These are phyloP conservation scores for Penicillium lagena DNA, from an alignment of 495 filamentous ascomycete species.

Conservation along the genomic window DNA sequence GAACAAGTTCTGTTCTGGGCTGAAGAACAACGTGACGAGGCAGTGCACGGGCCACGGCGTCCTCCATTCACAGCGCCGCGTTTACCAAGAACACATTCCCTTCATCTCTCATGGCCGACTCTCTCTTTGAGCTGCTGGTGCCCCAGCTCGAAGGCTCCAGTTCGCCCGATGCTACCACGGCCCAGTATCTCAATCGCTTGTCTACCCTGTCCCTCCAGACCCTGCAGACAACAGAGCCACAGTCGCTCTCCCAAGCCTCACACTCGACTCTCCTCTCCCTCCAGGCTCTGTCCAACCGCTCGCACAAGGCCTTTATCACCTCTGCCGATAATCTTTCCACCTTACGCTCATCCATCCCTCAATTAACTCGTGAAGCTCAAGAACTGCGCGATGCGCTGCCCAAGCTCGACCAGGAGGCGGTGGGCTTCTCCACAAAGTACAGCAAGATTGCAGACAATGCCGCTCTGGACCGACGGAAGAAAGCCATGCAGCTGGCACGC, in stretches of 20 bases:
- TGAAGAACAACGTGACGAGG: too few species aligned
- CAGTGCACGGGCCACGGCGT: conserved; percentile 25
- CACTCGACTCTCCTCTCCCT: conserved; percentile 82
- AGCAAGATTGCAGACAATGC: conserved; percentile 67
- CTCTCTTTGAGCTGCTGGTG: conserved; percentile 65
- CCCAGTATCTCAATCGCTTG: conserved; percentile 68
- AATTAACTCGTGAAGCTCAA: conserved; percentile 55
- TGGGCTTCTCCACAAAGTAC: conserved; percentile 78
- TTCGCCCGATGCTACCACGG: conserved; percentile 42
- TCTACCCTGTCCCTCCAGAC: conserved; percentile 72
- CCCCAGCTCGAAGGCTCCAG: conserved; percentile 44
- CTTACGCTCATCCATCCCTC: conserved; percentile 59
- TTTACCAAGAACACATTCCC: conserved; percentile 9
- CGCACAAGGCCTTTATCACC: conserved; percentile 79
- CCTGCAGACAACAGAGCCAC: conserved; percentile 67
- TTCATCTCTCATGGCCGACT: conserved; percentile 52
- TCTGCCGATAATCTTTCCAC: conserved; percentile 72
- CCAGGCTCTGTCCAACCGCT: conserved; percentile 83
- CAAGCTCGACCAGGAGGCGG: conserved; percentile 69
- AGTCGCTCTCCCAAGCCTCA: conserved; percentile 70
- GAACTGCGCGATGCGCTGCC: conserved; percentile 68
- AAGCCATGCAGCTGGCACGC: conserved; percentile 75
- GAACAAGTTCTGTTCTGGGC: too few species aligned
- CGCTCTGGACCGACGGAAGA: conserved; percentile 67
- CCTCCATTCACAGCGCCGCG: conserved; percentile 13